Percentiles rank a stretch among this genome's conserved stretches.
Conservation (phyloP, 1,284 basidiomycete species). For the Irpex sp. region DNA sequence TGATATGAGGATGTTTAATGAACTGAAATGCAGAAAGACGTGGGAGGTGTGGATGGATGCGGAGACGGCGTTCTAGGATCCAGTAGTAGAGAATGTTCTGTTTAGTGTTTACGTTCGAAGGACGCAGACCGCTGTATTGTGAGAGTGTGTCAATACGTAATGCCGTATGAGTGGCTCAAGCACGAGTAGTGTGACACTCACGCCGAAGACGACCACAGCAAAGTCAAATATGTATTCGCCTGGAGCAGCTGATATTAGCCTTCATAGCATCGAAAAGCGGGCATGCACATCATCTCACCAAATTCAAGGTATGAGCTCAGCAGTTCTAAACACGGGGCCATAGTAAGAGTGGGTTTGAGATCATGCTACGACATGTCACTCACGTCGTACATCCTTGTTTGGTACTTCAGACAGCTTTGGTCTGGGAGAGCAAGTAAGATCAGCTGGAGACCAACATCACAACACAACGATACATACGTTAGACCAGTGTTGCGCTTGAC, state of each 20-base stretch:
- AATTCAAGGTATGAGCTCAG: constrained; percentile 74
- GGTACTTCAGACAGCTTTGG: constrained; percentile 68
- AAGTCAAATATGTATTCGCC: constrained; percentile 84
- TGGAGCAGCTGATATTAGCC: constrained; percentile 19
- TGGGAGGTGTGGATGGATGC: background rate
- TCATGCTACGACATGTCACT: constrained; percentile 29
- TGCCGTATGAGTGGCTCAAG: background rate
- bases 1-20: background rate
- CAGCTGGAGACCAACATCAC: background rate
- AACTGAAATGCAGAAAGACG: background rate
- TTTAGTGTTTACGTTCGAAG: constrained; percentile 53
- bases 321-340: constrained; percentile 47
- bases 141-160: background rate
- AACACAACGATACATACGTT: constrained; percentile 38
- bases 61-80: background rate
- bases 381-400: constrained; percentile 81
- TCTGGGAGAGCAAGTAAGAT: constrained; percentile 31
- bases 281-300: constrained; percentile 38
- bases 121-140: constrained; percentile 59
- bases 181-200: constrained; percentile 33
- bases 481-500: constrained; percentile 77
- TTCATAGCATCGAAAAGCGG: background rate
- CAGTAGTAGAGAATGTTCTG: background rate
- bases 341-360: background rate
- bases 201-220: constrained; percentile 75